Base-by-base conservation (phyloP, 768 basidiomycete species). In the Tylopilus felleus region DNA sequence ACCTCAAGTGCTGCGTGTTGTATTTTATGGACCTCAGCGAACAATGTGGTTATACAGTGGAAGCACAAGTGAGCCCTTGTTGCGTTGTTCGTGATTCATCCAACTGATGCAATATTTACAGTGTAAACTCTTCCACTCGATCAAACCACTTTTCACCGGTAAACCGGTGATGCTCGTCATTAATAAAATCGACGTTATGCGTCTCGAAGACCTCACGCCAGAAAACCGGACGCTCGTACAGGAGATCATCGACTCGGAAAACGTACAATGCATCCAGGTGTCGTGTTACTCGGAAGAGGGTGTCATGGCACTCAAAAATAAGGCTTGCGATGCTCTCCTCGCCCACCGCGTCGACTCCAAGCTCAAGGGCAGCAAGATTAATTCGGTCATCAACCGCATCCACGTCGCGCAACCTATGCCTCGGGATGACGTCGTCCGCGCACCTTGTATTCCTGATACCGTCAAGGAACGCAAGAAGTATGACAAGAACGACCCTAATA, bases 1-100 rank as follows among this genome's bases (percentile, higher is more conserved):
- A 99, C 74, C 75, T 99, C 42, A 93, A 97, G 73, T 84, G 86
- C 60, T 95, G 93, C 67, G 80, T 98, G 10, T 74, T 99, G 70
- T 99, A 98, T 75, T 99, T 98, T 70, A 98, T 99, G 94, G 97
- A 99, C 71, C 80, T 98, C 28, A 92, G 88, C 59, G 97, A 98
- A 73, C 97, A 99, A 69, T 99, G 97, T 73, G 97, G 97, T 12
- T 99, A 97, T 76, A 85, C 90, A 6, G 80, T 98, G 57, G 97
- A 97, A 73, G 97, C 96, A 40, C 94, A 95, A 80, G 93, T 93
- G 49, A 56, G 82, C 68, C 8, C 56, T 44, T 36, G 39, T 44
- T 42, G 41, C 58, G 16, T 43, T 6, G 4, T 25, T n/a, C 5
- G 19, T 46, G 8, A 21, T 40, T 48, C 25, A 12, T 21, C 7